Percentiles rank a stretch among this genome's conserved stretches.
These are phyloP conservation scores for Parastagonospora avenae DNA, from an alignment of 2,329 filamentous ascomycete species.

Conservation along the genomic window DNA sequence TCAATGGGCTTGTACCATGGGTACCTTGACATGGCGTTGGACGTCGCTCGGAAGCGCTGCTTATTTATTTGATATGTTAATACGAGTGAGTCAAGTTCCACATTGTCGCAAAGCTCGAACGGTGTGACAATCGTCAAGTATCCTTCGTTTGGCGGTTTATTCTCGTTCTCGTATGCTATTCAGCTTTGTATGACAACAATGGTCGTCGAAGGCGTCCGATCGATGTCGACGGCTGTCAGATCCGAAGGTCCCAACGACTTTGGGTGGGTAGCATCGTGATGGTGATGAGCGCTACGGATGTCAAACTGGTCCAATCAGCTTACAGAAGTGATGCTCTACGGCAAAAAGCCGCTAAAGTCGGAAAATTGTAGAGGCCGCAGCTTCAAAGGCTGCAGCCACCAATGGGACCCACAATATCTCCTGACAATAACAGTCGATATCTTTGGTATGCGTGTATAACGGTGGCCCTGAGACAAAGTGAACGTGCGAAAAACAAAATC, in stretches of 20 bases:
- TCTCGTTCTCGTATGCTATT: background rate
- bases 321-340: background rate
- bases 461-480: slow-evolving; percentile 12
- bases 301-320: too few relatives aligned
- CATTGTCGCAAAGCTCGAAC: too few relatives aligned
- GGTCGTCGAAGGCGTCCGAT: background rate
- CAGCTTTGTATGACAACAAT: background rate
- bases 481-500: slow-evolving; percentile 8
- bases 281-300: background rate
- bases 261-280: background rate
- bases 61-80: background rate
- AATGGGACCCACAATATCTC: slow-evolving; percentile 5
- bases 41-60: background rate
- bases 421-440: slow-evolving; percentile 5
- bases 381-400: slow-evolving; percentile 10
- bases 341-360: slow-evolving; percentile 11
- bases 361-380: slow-evolving; percentile 6
- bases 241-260: background rate
- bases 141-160: too few relatives aligned
- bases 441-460: slow-evolving; percentile 4
- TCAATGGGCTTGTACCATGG: background rate
- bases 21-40: background rate
- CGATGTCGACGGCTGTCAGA: background rate
- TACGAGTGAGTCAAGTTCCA: background rate
- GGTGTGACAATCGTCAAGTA: too few relatives aligned